These are phyloP conservation scores for Fusarium tanahbumbuense DNA, from an alignment of 2,329 filamentous ascomycete genomes.

Conservation along the genomic window DNA sequence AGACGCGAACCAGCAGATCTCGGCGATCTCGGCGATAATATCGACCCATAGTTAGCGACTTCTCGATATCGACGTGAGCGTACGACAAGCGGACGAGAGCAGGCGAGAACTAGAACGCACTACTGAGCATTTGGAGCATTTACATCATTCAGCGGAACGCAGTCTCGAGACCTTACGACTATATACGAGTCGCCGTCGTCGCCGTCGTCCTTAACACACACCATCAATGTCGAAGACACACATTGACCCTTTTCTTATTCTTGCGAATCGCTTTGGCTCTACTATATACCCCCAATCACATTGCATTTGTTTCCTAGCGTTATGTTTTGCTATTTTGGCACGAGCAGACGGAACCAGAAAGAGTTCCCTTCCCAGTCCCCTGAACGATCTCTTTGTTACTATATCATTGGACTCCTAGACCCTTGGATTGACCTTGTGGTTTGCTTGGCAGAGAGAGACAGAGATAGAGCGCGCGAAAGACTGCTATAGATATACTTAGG, in stretches of 20 bases:
- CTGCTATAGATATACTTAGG: background rate
- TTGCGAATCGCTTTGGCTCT: background rate
- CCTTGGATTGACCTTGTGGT: background rate
- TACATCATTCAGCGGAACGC: background rate
- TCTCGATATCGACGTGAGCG: background rate
- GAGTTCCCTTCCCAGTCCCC: too few species aligned
- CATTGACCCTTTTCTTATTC: background rate
- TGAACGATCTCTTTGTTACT: rapidly evolving
- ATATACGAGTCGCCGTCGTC: background rate
- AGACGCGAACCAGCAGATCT: background rate
- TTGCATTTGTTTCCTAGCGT: background rate
- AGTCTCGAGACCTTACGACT: background rate
- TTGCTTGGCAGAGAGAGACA: background rate
- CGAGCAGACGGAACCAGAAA: background rate
- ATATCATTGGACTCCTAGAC: background rate
- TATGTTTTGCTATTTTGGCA: background rate
- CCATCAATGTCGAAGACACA: background rate
- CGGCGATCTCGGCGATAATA: background rate
- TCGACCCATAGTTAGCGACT: background rate
- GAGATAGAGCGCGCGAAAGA: background rate
- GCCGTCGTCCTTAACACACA: background rate
- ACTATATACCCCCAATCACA: background rate
- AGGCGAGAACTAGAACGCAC: background rate
- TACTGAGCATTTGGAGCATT: background rate
- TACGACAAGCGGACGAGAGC: background rate